Conservation (phyloP, 768 basidiomycete genomes). For the Tulasnella sp. region DNA sequence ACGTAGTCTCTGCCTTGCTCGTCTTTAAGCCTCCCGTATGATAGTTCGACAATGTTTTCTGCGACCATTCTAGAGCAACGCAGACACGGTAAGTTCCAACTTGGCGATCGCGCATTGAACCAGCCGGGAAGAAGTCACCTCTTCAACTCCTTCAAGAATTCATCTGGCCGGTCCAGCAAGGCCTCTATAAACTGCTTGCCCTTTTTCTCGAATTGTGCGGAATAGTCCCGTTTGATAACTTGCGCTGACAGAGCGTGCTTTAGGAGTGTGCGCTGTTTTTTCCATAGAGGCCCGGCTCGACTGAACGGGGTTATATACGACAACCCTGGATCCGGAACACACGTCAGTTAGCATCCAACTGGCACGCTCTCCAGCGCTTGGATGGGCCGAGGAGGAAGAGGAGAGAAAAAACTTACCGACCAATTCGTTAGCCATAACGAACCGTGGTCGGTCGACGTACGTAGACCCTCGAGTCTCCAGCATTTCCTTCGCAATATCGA, state of each 20-base stretch:
- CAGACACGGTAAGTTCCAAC: too few species aligned
- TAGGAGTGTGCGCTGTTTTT: not conserved
- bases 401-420: not conserved
- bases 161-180: not conserved
- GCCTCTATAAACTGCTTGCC: not conserved
- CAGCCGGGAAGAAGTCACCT: not conserved
- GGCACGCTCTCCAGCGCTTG: too few species aligned
- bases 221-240: not conserved
- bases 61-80: too few species aligned
- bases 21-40: too few species aligned
- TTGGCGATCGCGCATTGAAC: too few species aligned
- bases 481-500: slow-evolving; percentile 27
- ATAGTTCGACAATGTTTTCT: too few species aligned
- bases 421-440: not conserved
- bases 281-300: not conserved
- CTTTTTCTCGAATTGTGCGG: not conserved
- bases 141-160: not conserved
- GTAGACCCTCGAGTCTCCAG: slow-evolving; percentile 28
- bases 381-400: too few species aligned
- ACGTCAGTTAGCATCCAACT: too few species aligned
- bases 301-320: not conserved
- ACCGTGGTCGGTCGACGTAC: slow-evolving; percentile 30
- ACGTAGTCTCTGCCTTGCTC: too few species aligned
- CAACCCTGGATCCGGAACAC: too few species aligned
- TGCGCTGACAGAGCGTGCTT: not conserved